Conservation (phyloP, 441 rosid genomes). For the Aquilaria agallochum region DNA sequence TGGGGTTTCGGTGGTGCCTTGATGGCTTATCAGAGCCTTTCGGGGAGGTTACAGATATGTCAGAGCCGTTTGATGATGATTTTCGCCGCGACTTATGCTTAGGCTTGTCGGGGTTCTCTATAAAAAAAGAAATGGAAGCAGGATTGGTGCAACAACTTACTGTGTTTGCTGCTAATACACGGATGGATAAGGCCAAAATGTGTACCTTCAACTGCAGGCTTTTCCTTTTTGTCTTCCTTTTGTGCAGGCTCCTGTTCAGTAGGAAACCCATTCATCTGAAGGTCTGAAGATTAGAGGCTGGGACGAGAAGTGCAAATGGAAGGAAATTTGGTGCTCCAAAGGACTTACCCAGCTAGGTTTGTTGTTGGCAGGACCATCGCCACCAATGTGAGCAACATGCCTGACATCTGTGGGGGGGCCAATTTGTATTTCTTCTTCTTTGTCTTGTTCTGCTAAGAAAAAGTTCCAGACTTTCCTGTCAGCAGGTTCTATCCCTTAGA, state of each 20-base stretch:
- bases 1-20: slow-evolving; percentile 38
- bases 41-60: slow-evolving; percentile 34
- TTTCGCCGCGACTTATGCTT: slow-evolving; percentile 48
- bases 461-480: background rate
- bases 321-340: background rate
- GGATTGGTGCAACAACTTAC: too few relatives aligned
- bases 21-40: slow-evolving; percentile 34
- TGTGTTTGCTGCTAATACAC: too few relatives aligned
- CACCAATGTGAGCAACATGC: slow-evolving; percentile 87
- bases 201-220: too few relatives aligned
- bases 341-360: slow-evolving; percentile 72
- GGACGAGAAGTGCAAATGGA: too few relatives aligned
- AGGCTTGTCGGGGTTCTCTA: slow-evolving; percentile 25
- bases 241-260: too few relatives aligned
- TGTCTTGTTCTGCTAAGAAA: slow-evolving; percentile 13
- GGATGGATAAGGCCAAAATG: too few relatives aligned
- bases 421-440: slow-evolving; percentile 71
- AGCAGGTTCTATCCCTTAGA: too few relatives aligned
- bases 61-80: slow-evolving; percentile 21
- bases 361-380: slow-evolving; percentile 55
- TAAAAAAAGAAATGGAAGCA: too few relatives aligned
- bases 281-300: background rate
- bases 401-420: slow-evolving; percentile 88
- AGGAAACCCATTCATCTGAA: slow-evolving; percentile 59
- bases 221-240: too few relatives aligned